Evolutionary conservation across 768 basidiomycete genomes (phyloP).

Genomic region (Serendipita indica): DNA sequence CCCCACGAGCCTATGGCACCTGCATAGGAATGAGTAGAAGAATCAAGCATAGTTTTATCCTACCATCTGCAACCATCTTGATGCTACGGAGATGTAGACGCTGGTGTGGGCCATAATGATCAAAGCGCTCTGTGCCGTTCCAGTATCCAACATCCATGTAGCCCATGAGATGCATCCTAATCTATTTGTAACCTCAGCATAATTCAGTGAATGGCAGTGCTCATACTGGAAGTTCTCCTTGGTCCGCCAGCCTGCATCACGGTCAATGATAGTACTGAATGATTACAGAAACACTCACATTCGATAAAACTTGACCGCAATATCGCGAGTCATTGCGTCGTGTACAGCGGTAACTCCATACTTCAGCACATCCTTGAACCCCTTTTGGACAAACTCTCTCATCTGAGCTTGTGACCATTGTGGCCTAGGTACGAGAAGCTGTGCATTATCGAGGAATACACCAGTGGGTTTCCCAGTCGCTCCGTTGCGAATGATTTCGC

Average conservation of each 20-base stretch:
- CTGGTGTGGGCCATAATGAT: conserved; percentile 45
- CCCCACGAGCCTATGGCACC: conserved; percentile 87
- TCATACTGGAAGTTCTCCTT: conserved; percentile 48
- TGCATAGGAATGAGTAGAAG: conserved; percentile 12
- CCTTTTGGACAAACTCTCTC: conserved; percentile 45
- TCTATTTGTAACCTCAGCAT: conserved; percentile 28
- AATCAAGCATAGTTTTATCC: no score
- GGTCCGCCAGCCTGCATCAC: conserved; percentile 45
- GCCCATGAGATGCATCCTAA: conserved; percentile 49
- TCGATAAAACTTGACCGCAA: conserved; percentile 47
- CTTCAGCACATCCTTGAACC: conserved; percentile 53
- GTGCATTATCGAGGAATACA: conserved; percentile 81
- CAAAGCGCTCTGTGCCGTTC: conserved; percentile 41
- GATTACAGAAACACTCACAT: conserved; percentile 28
- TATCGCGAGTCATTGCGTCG: conserved; percentile 47
- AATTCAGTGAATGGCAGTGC: background rate
- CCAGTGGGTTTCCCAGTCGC: conserved; percentile 54
- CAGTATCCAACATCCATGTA: conserved; percentile 50
- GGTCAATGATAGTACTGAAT: conserved; percentile 1
- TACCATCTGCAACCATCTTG: conserved; percentile 68
- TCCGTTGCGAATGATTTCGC: conserved; percentile 53
- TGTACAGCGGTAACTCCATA: conserved; percentile 78
- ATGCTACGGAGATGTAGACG: conserved; percentile 54
- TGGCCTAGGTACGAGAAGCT: conserved; percentile 56
- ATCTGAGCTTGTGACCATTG: conserved; percentile 42